Base-by-base conservation (phyloP, 495 filamentous ascomycete species). In the Thermothielavioides terrestris region DNA sequence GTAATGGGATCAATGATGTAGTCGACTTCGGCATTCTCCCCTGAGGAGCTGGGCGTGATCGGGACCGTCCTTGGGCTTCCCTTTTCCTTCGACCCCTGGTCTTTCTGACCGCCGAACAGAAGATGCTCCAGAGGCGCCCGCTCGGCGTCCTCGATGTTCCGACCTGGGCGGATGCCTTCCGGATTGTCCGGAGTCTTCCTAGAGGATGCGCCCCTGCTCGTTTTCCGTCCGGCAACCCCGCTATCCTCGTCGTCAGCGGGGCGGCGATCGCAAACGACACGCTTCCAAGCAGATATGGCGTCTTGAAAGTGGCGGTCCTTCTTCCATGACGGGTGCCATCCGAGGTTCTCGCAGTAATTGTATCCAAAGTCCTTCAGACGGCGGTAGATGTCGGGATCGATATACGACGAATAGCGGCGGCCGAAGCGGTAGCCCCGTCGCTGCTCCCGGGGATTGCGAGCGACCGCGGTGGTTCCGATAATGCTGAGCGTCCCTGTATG, bases 1-100 rank as follows among this genome's bases (percentile, higher is more conserved):
- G 78, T 78, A 49, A 83, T 81, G n/a, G 77, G 77, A 56, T 83
- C 79, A 40, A 81, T 78, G 15, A 68, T 56, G 40, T 73, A 79
- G 4, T 72, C 74, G 1, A 52, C 34, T 5, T 50, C 46, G 15
- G 36, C 17, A 6, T 46, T n/a, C 7, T 4, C 7, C 11, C 34
- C 8, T 4, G 28, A 32, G 14, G n/a, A 20, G 6, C n/a, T 21
- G n/a, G 41, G n/a, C 1, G 10, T 10, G 31, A 8, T 8, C n/a
- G 10, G 34, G 7, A 2, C 6, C 6, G 1, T 12, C 26, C 17
- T 35, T 1, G 23, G 12, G 23, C 21, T 37, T 4, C 10, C 12
- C 21, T 26, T 22, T 4, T 15, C 28, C 35, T 34, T 40, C 1
- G 20, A 23, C 15, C 23, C 21, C 10, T 8, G 20, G 6, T 31